Evolutionary conservation across 495 filamentous ascomycete species (phyloP).

Genomic region (Penicillium parvum): DNA sequence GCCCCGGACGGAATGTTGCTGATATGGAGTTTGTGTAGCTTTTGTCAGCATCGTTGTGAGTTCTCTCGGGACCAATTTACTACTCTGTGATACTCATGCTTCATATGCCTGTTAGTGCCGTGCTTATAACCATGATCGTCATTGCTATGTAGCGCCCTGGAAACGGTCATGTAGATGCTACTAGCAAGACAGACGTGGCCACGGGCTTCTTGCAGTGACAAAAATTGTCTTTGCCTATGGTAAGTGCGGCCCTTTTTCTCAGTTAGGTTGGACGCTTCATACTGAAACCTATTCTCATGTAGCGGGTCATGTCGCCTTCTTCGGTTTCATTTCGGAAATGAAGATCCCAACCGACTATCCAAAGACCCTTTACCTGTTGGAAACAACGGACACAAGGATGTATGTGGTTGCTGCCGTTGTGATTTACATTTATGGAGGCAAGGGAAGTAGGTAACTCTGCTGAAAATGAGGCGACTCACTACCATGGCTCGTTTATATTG

Average conservation of each 20-base stretch:
- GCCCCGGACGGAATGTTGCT: background rate
- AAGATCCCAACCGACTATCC: constrained; percentile 55
- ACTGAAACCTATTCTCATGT: background rate
- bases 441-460: background rate
- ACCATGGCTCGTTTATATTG: background rate
- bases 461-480: background rate
- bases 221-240: constrained; percentile 29
- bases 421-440: constrained; percentile 55
- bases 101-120: constrained; percentile 33
- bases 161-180: background rate
- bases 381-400: constrained; percentile 56
- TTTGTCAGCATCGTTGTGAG: background rate
- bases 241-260: too few species aligned
- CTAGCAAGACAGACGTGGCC: background rate
- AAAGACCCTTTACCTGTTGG: constrained; percentile 57
- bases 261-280: too few species aligned
- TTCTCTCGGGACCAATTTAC: constrained; percentile 32
- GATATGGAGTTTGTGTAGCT: background rate
- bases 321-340: constrained; percentile 68
- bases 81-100: too few species aligned
- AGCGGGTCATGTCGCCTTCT: constrained; percentile 62
- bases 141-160: constrained; percentile 33
- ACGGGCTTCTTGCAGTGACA: constrained; percentile 21
- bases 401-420: constrained; percentile 63
- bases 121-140: constrained; percentile 61